Base-by-base conservation (phyloP, 495 filamentous ascomycete genomes). In the Hypoxylon lenormandii region DNA sequence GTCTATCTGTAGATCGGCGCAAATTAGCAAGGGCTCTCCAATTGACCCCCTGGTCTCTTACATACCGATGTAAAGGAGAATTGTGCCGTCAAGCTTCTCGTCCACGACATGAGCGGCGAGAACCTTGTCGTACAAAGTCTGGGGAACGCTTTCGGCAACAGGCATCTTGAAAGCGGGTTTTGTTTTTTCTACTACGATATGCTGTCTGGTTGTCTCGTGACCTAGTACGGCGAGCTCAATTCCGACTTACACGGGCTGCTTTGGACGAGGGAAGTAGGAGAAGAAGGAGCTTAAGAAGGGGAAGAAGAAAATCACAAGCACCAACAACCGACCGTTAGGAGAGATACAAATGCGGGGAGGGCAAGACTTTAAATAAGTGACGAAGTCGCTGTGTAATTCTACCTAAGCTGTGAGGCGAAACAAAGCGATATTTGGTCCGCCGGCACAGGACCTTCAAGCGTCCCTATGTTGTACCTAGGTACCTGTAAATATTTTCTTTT, bases 81-180 rank as follows among this genome's bases (percentile, higher is more conserved):
- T 86, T 40, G 94, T 98, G 76, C 93, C 93, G 82, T 96, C 93
- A 18, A 92, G 87, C 82, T 92, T 90, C 85, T 94, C 91, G 72
- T 97, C 91, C 74, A 98, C 93, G 64, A 97, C 91, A 80, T 98
- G 95, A 78, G 88, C 88, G 66, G 90, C 86, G 77, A 97, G 90
- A 77, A 98, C 93, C 88, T 97, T 97, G 85, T 98, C 95, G 81
- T 98, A 98, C 77, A 97, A 88, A 74, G 94, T 97, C 80, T 89
- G 90, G 49, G 92, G 94, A 61, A 85, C 84, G 75, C 83, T 82
- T 72, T 91, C 90, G 72, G 89, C 90, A 75, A 84, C 85, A 73
- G 93, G 93, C 93, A 97, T 97, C 64, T 78, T 88, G 72, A 54
- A 18, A 59, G 56, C 63, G 53, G 10, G 12, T 30, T 46, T 72